Conservation (phyloP, 2,329 filamentous ascomycete species). For the Albifimbria verrucaria region DNA sequence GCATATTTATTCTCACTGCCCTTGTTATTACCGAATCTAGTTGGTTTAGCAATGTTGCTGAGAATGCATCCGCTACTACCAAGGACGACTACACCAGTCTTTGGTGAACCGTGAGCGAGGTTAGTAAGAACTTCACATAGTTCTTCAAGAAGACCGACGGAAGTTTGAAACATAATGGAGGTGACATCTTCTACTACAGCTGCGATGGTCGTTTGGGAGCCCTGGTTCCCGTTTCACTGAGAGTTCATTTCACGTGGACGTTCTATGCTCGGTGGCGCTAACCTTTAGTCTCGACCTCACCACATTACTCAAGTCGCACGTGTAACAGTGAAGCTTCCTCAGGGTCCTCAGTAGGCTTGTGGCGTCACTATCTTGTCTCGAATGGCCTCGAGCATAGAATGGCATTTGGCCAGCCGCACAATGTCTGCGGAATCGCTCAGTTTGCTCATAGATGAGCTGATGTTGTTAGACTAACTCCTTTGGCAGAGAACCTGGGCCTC, state of each 20-base stretch:
- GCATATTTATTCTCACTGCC: constrained; percentile 79
- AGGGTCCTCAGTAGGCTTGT: background rate
- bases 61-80: constrained; percentile 90
- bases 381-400: too few relatives aligned
- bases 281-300: constrained; percentile 81
- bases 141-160: constrained; percentile 97
- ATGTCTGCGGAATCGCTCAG: too few relatives aligned
- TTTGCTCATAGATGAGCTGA: too few relatives aligned
- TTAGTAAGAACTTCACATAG: constrained; percentile 96
- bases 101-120: constrained; percentile 93
- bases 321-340: constrained; percentile 35
- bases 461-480: too few relatives aligned
- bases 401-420: too few relatives aligned
- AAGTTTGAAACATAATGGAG: constrained; percentile 78
- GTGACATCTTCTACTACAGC: constrained; percentile 96
- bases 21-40: constrained; percentile 92
- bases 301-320: constrained; percentile 70
- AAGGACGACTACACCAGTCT: constrained; percentile 91
- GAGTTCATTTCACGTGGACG: constrained; percentile 81
- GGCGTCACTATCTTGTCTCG: background rate
- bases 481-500: too few relatives aligned
- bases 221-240: constrained; percentile 75
- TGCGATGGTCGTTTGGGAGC: constrained; percentile 73
- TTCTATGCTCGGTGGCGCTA: constrained; percentile 84
- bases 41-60: constrained; percentile 91